Conservation (phyloP, 208 protist species). For the Acanthamoeba royreba region DNA sequence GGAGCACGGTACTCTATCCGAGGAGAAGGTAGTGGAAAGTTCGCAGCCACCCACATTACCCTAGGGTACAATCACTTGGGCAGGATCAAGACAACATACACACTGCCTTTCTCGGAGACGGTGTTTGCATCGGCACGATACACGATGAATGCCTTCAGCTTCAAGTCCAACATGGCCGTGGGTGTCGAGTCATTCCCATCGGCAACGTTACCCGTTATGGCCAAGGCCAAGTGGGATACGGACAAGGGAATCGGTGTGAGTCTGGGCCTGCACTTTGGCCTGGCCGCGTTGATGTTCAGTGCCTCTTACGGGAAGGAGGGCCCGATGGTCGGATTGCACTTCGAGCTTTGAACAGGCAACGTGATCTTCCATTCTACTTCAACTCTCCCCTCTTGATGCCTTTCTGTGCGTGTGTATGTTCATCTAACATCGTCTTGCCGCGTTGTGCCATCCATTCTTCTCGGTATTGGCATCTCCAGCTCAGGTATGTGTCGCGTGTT, state of each 20-base stretch:
- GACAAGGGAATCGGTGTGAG: not conserved
- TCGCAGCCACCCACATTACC: not conserved
- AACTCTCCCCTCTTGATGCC: not conserved
- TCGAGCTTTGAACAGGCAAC: not conserved
- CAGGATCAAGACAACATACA: not conserved
- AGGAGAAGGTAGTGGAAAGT: not conserved
- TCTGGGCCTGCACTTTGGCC: not conserved
- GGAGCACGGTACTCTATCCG: not conserved
- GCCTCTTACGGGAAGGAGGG: not conserved
- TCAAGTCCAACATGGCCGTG: constrained; percentile 25
- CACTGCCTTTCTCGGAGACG: not conserved
- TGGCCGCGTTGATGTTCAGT: not conserved
- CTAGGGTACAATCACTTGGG: not conserved
- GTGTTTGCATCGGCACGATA: not conserved
- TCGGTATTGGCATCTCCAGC: too few relatives aligned
- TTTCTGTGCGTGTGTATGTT: too few relatives aligned
- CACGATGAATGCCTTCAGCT: not conserved
- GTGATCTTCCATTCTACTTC: not conserved
- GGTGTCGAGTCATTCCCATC: not conserved
- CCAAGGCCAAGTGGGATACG: constrained; percentile 17
- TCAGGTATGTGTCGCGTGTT: too few relatives aligned
- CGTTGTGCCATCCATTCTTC: too few relatives aligned
- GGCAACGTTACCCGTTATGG: not conserved
- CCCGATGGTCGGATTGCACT: not conserved
- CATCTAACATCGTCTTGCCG: too few relatives aligned